Percentiles rank a stretch among this genome's conserved stretches.
Evolutionary conservation across 768 basidiomycete species (phyloP).

Genomic region (Amanita rimosa): DNA sequence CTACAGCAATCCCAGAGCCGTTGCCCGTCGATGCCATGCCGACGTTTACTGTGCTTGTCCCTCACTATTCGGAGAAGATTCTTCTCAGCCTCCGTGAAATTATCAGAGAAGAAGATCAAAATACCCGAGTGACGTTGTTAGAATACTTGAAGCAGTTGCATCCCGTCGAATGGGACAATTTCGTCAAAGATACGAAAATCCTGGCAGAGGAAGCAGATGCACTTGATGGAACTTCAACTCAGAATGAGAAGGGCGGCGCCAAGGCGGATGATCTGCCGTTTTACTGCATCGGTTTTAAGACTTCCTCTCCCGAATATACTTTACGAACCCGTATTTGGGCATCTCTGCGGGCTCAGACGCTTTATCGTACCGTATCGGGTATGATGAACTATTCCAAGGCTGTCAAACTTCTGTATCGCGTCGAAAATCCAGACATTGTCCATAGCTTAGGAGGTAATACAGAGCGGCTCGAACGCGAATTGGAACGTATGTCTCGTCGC

Average conservation of each 20-base stretch:
- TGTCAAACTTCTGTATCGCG: constrained; percentile 96
- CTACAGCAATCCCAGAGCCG: constrained; percentile 90
- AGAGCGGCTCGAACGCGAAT: constrained; percentile 87
- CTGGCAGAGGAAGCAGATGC: constrained; percentile 79
- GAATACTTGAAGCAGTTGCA: constrained; percentile 99
- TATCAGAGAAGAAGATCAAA: constrained; percentile 95
- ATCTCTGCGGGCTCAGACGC: constrained; percentile 92
- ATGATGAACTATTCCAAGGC: constrained; percentile 99
- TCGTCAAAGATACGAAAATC: constrained; percentile 99
- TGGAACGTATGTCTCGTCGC: constrained; percentile 92
- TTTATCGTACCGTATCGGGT: constrained; percentile 97
- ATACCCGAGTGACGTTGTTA: constrained; percentile 90
- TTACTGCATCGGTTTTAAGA: constrained; percentile 99
- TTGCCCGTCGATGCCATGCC: constrained; percentile 98
- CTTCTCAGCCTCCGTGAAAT: constrained; percentile 93
- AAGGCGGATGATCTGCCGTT: constrained; percentile 94
- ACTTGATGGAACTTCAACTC: constrained; percentile 39
- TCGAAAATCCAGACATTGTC: constrained; percentile 97
- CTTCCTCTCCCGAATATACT: constrained; percentile 96
- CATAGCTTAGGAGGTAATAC: constrained; percentile 96
- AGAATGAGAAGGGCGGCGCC: constrained; percentile 58
- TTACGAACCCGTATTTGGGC: constrained; percentile 99
- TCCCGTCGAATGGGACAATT: constrained; percentile 99
- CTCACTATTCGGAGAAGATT: constrained; percentile 99
- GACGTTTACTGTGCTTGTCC: constrained; percentile 98